These are phyloP conservation scores for Berkeleyomyces basicola DNA, from an alignment of 2,329 filamentous ascomycete genomes.

Conservation along the genomic window DNA sequence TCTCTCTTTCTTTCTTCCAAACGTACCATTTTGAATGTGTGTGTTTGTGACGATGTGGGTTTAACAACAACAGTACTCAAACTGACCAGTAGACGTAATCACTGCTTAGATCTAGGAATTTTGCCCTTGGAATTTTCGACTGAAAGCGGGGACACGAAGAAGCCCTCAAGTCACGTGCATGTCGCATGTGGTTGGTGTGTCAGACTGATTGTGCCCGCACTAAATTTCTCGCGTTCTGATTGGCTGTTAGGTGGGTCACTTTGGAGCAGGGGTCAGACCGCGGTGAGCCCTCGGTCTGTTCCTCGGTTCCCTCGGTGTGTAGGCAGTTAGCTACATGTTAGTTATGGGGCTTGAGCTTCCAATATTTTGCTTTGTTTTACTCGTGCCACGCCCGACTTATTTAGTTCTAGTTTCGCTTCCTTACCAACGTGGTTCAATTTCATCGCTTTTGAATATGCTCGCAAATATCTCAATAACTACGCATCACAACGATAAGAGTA, in stretches of 20 bases:
- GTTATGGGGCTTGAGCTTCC: no score
- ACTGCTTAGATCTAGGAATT: conserved; percentile 2
- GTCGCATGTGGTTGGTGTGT: not conserved
- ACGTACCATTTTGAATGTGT: conserved; percentile 12
- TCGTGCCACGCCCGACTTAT: no score
- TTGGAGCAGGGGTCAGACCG: not conserved
- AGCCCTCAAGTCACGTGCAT: conserved; percentile 8
- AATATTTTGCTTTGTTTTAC: no score
- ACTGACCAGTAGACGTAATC: conserved; percentile 8
- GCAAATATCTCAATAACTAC: no score
- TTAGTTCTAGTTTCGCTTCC: no score
- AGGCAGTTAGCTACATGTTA: no score
- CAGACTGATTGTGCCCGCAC: conserved; percentile 6
- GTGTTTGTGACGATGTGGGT: conserved; percentile 11
- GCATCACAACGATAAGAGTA: no score
- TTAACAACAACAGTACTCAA: conserved; percentile 11
- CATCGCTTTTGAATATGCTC: no score
- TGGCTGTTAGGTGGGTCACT: not conserved
- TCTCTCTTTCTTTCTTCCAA: not conserved
- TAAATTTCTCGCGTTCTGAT: not conserved
- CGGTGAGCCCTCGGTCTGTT: not conserved
- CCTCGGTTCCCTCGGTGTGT: not conserved
- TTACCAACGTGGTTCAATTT: no score
- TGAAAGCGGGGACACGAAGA: not conserved
- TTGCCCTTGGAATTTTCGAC: conserved; percentile 8